These are phyloP conservation scores for Sphagnurus paluster DNA, from an alignment of 1,284 basidiomycete genomes.

Conservation along the genomic window DNA sequence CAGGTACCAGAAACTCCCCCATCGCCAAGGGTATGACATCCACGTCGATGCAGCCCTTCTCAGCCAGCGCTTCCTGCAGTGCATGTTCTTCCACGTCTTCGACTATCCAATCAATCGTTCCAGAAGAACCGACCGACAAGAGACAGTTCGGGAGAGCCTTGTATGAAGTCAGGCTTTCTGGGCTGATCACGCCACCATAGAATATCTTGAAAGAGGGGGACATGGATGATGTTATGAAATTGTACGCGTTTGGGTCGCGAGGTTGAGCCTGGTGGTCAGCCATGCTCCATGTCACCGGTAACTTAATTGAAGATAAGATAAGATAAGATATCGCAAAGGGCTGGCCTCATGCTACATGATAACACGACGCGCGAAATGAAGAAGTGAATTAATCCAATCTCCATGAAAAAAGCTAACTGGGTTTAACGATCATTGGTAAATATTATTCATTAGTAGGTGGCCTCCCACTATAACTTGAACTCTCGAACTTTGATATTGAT, in stretches of 20 bases:
- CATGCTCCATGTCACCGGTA: background rate
- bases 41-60: constrained; percentile 35
- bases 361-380: too few species aligned
- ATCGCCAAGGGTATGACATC: constrained; percentile 47
- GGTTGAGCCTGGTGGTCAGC: too few species aligned
- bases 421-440: too few species aligned
- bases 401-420: too few species aligned
- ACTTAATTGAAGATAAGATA: background rate
- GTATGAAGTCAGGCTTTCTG: constrained; percentile 53
- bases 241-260: too few species aligned
- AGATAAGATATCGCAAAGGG: background rate
- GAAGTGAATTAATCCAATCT: too few species aligned
- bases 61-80: constrained; percentile 45
- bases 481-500: too few species aligned
- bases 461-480: too few species aligned
- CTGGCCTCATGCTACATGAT: too few species aligned
- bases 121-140: constrained; percentile 56
- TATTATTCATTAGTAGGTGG: too few species aligned
- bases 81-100: constrained; percentile 47
- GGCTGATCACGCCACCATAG: constrained; percentile 71
- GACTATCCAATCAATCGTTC: constrained; percentile 71
- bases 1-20: constrained; percentile 86
- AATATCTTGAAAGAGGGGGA: constrained; percentile 39
- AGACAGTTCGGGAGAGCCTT: constrained; percentile 57
- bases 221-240: background rate